Base-by-base conservation (phyloP, 176 grass and related monocot species). In the Tillandsia leiboldiana region DNA sequence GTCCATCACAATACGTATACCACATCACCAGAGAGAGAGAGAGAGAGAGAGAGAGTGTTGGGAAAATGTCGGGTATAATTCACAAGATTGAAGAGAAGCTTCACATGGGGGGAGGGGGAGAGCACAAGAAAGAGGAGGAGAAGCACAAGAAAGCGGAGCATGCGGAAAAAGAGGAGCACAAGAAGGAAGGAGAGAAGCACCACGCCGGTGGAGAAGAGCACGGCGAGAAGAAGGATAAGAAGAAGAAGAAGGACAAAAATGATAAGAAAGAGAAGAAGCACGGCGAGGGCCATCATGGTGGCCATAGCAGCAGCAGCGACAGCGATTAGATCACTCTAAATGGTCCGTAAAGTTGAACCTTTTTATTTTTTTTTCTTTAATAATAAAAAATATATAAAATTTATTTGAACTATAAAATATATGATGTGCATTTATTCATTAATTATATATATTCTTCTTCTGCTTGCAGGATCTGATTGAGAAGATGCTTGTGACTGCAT, bases 41-140 rank as follows among this genome's bases (percentile, higher is more conserved):
- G 12, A 56, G 51, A 18, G 17, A 53, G 3, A 13, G 64, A 71
- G 18, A 56, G 51, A 18, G 17, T 52, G 4, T 65, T 23, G 26
- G 62, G 2, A 65, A 58, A 65, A 96, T 96, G 88, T 29, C 92
- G 14, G 86, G 88, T 13, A 96, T 91, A 75, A 96, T 96, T 69
- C 73, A 91, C 51, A 96, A 96, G 80, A 89, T 91, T 51, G 86
- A 87, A 71, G 92, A 89, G 81, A 89, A 28, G 71, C 89, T 97
- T 79, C 83, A 92, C 82, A 90, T 92, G 33, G 93, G 93, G 10
- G 88, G 87, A 7, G 76, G 73, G 0, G 63, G 72, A 53, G 88
- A 88, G 26, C 70, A 88, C 72, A 73, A 88, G 74, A 84, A 90
- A 63, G 84, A 84, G 50, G 80, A 69, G 2, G 81, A 95, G 75